Evolutionary conservation across 2,329 filamentous ascomycete genomes (phyloP), one percentile per base, ranked within the genome.

Genomic region (Thyridium curvatum): DNA sequence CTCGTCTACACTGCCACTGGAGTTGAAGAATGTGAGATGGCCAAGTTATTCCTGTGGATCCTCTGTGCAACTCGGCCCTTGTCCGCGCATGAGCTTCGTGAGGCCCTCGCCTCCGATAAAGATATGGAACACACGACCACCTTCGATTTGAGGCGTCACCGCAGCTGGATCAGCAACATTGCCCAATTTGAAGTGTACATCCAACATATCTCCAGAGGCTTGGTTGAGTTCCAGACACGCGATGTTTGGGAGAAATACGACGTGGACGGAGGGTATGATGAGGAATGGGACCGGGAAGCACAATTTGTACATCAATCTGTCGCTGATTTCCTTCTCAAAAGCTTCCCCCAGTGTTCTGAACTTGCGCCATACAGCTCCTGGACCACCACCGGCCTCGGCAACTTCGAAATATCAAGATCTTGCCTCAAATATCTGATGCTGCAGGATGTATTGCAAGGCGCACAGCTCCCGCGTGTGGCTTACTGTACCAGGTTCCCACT

Each of bases 301-400:
- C 32, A 34, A 14, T 34, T 34, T 14, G 32, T 34, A 8, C 32
- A 34, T 18, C 32, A 34, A 18, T 34, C 32, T 15, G 32, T 34
- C 16, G 32, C 32, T 7, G 32, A 34, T 18, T 34, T 17, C 32
- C 4, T 34, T 7, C 32, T 34, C 16, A 34, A 18, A 4, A 34
- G 18, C 12, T 15, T 34, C 16, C 16, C 32, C 15, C 4, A 34
- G 12, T 18, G 9, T 18, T 7, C 8, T 17, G n/a, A 34, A 12
- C 16, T 13, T 4, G 6, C 32, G 15, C 32, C 8, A 18, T 34
- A 26, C 21, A 10, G 21, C 21, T 10, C 21, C 21, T 26, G 21
- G 21, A 6, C 32, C 4, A 4, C 7, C 8, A 18, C 16, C 9
- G 32, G 32, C 6, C 6, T 12, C 9, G 32, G 32, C 9, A 15